A percentile compares a stretch with the other conserved stretches of the same genome.
Conservation (phyloP, 257 asterid genomes). For the Nicotiana obtusifolia region DNA sequence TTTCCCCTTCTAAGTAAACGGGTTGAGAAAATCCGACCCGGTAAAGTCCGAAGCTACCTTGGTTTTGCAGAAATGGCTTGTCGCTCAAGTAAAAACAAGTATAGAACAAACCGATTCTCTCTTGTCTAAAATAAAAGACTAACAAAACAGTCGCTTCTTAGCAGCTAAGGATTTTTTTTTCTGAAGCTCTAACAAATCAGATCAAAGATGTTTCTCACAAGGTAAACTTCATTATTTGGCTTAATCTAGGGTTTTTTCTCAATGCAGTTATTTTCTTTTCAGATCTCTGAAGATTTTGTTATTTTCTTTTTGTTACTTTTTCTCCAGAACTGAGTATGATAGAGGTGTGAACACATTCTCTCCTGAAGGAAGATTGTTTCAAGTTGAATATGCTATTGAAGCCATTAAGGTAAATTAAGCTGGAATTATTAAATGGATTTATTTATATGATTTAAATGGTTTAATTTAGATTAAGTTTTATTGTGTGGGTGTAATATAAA, state of each 20-base stretch:
- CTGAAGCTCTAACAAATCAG: not conserved
- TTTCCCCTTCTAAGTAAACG: not conserved
- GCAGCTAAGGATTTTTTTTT: not conserved
- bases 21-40: slow-evolving; percentile 1
- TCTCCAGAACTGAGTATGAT: slow-evolving; percentile 79
- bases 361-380: slow-evolving; percentile 92
- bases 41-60: not conserved
- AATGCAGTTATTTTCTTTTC: slow-evolving; percentile 8
- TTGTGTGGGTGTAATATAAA: slow-evolving; percentile 17
- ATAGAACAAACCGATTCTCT: not conserved
- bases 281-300: not conserved
- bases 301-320: not conserved
- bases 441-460: not conserved
- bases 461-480: not conserved
- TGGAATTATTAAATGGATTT: not conserved
- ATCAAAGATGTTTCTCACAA: slow-evolving; percentile 8
- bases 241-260: slow-evolving; percentile 8
- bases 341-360: slow-evolving; percentile 93
- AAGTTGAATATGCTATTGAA: slow-evolving; percentile 88
- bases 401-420: slow-evolving; percentile 60
- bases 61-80: not conserved
- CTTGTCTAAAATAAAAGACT: not conserved
- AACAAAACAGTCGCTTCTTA: not conserved
- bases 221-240: not conserved
- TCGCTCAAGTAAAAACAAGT: not conserved